Percentiles rank a stretch among this genome's conserved stretches.
phyloP scores from a whole-genome alignment of 192 early-diverging fungal genomes.

The Allomyces macrogynus region DNA sequence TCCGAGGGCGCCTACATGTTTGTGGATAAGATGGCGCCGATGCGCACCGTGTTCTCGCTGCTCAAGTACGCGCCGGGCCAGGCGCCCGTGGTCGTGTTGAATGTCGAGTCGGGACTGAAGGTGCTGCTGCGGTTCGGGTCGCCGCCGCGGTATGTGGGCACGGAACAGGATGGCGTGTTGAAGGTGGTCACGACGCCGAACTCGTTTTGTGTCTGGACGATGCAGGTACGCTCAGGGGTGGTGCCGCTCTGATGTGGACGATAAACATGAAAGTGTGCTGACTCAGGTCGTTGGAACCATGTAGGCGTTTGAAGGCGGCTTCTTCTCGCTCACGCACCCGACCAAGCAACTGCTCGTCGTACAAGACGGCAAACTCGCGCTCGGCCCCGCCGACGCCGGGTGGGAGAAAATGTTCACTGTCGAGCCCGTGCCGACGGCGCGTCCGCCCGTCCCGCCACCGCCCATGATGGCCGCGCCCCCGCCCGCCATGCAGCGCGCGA shows the following conservation, averaged over 20 bases:
- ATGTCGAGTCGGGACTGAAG: neutral
- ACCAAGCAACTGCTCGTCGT: neutral
- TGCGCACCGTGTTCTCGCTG: neutral
- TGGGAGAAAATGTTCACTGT: neutral
- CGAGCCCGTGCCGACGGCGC: too few species aligned
- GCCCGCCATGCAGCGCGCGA: too few species aligned
- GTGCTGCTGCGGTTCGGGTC: neutral
- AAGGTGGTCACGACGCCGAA: neutral
- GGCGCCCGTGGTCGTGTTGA: neutral
- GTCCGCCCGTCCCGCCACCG: too few species aligned
- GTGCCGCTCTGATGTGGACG: too few species aligned
- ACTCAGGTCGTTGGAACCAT: too few species aligned
- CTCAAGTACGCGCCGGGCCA: neutral
- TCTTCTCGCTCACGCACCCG: conserved; percentile 1
- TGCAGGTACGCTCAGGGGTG: neutral
- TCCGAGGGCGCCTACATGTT: too few species aligned
- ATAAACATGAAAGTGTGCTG: too few species aligned
- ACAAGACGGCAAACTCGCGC: neutral
- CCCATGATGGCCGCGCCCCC: too few species aligned
- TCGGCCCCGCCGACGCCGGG: neutral
- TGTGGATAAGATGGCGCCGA: too few species aligned
- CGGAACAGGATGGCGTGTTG: neutral
- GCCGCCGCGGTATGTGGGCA: neutral
- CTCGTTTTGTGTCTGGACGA: neutral
- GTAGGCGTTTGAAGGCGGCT: neutral